Base-by-base conservation (phyloP, 495 filamentous ascomycete genomes). In the Penicillium soppii region DNA sequence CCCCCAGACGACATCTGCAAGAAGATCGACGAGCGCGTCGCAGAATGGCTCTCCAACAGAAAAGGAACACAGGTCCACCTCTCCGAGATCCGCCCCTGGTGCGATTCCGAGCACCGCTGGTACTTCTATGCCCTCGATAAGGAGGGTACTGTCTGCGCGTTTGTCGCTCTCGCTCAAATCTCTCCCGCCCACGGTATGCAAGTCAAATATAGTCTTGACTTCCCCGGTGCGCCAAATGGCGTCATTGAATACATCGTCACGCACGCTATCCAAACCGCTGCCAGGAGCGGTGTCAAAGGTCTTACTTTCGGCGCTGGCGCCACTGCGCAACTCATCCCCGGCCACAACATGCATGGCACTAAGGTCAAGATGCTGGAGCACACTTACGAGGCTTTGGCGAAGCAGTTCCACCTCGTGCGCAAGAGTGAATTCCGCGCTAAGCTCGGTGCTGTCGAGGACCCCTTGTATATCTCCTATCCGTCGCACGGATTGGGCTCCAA, bases 381-480 rank as follows among this genome's bases (percentile, higher is more conserved):
- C 66, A 88, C 87, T 2, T 92, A 94, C 68, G 82, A 86, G 57
- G 77, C 86, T 3, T 81, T 94, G 36, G 87, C 84, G 10, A 85
- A 85, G 62, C 84, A 90, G 63, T 82, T 94, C 55, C 86, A 85
- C 58, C 73, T 95, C 38, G 82, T 87, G 22, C 80, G 84, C 20
- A 95, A 95, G 81, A 88, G 81, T 54, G 90, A 91, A 65, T 94
- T 95, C 72, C 74, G 89, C 35, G 85, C 90, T 71, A 95, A 95
- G 75, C 80, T 95, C 66, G 89, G 89, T 25, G 86, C 85, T 4
- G 59, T 72, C 57, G 87, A 92, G 47, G 89, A 92, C 40, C 79
- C 86, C 38, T 81, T 89, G 20, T 95, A 87, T 62, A 87, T 95
- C 54, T 84, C 85, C 56, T 92, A 94, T 66, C 90, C 89, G 9